These are phyloP conservation scores for Colletotrichum liaoningense DNA, from an alignment of 2,329 filamentous ascomycete genomes.

Conservation along the genomic window DNA sequence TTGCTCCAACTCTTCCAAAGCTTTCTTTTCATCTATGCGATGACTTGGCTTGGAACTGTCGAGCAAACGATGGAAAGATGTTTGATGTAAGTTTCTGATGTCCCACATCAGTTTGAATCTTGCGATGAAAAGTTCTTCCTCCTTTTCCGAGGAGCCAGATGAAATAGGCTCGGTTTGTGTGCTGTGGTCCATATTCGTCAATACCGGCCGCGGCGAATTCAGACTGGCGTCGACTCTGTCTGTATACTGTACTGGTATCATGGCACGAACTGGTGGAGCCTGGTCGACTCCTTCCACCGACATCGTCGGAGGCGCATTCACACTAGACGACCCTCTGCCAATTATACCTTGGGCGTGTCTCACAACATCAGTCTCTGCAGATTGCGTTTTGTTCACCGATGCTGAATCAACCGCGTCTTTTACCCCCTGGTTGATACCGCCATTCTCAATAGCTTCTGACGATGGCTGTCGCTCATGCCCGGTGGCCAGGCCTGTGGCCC, in stretches of 20 bases:
- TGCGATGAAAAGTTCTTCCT: conserved; percentile 14
- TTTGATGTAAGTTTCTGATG: neutral
- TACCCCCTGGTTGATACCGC: neutral
- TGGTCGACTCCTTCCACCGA: neutral
- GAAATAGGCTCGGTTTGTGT: neutral
- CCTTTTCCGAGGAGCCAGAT: neutral
- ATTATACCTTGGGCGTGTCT: neutral
- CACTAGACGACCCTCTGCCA: neutral
- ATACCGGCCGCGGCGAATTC: too few species aligned
- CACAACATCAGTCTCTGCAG: neutral
- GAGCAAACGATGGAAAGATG: neutral
- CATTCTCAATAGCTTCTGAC: neutral
- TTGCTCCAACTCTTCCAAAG: conserved; percentile 4
- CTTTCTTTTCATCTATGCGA: neutral
- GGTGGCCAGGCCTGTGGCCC: neutral
- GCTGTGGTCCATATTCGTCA: neutral
- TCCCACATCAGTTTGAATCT: conserved; percentile 15
- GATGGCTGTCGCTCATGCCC: neutral
- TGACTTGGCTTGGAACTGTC: neutral
- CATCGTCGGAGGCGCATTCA: neutral
- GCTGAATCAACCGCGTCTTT: neutral
- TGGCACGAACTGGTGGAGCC: neutral
- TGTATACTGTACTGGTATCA: neutral
- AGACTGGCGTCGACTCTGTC: too few species aligned
- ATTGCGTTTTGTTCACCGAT: neutral